Conservation (phyloP, 768 basidiomycete genomes). For the Xerocomus brunneocitrinus region DNA sequence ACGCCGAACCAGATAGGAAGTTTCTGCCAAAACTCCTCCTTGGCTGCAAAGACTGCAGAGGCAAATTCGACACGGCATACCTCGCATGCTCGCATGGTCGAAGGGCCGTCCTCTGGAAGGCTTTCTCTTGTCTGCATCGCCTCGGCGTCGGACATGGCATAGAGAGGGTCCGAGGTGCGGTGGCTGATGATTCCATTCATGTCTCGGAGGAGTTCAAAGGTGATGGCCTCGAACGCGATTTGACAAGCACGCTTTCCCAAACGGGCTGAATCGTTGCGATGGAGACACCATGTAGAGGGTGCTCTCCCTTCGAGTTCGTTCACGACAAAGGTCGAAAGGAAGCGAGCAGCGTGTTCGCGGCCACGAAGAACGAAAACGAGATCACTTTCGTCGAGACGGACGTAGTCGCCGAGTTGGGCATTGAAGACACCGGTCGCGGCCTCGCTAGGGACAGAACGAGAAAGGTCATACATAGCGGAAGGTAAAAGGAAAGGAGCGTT, state of each 20-base stretch:
- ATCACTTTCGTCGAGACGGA: conserved; percentile 42
- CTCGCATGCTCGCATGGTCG: conserved; percentile 58
- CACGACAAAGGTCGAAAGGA: conserved; percentile 72
- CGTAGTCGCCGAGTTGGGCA: conserved; percentile 37
- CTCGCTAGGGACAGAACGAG: conserved; percentile 60
- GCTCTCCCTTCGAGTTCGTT: conserved; percentile 66
- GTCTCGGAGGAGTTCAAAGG: conserved; percentile 70
- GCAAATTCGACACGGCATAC: conserved; percentile 60
- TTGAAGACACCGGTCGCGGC: conserved; percentile 49
- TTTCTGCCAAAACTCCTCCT: conserved; percentile 62
- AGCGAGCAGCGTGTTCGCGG: conserved; percentile 68
- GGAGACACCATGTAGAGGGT: conserved; percentile 45
- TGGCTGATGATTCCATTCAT: conserved; percentile 64
- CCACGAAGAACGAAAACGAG: conserved; percentile 60
- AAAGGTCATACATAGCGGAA: conserved; percentile 78
- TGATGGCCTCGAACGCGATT: conserved; percentile 67
- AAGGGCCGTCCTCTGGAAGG: conserved; percentile 36
- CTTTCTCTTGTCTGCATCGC: conserved; percentile 60
- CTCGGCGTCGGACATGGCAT: conserved; percentile 63
- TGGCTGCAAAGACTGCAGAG: conserved; percentile 50
- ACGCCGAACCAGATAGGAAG: conserved; percentile 65
- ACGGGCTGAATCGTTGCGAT: conserved; percentile 44
- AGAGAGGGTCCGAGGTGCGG: conserved; percentile 65
- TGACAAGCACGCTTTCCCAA: conserved; percentile 54
- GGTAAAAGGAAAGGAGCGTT: conserved; percentile 57